A percentile compares a stretch with the other conserved stretches of the same genome.
phyloP scores from a whole-genome alignment of 768 basidiomycete species.

The Pisolithus albus region DNA sequence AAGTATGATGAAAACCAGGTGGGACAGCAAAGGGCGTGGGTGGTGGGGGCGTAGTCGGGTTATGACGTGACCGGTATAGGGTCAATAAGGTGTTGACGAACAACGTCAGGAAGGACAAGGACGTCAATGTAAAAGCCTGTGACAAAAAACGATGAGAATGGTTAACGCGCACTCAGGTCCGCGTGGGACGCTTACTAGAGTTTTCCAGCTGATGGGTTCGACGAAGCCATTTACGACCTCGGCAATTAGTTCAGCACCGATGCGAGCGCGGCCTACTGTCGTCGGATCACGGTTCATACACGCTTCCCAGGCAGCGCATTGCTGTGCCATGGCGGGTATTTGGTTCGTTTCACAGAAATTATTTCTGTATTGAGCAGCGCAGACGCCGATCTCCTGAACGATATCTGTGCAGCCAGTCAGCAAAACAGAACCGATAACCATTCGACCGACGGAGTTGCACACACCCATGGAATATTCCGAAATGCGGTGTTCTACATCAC shows the following conservation, averaged over 20 bases:
- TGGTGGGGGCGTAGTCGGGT: slow-evolving; percentile 31
- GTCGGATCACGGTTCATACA: slow-evolving; percentile 96
- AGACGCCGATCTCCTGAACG: slow-evolving; percentile 86
- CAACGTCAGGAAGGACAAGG: slow-evolving; percentile 67
- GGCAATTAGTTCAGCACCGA: slow-evolving; percentile 91
- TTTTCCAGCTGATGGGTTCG: slow-evolving; percentile 97
- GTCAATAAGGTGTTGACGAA: slow-evolving; percentile 78
- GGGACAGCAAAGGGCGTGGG: slow-evolving; percentile 32
- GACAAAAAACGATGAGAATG: slow-evolving; percentile 1
- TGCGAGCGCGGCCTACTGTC: slow-evolving; percentile 79
- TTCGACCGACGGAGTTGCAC: slow-evolving; percentile 23
- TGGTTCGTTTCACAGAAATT: slow-evolving; percentile 74
- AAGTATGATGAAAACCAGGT: slow-evolving; percentile 41
- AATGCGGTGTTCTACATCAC: slow-evolving; percentile 83
- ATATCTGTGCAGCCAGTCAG: slow-evolving; percentile 50
- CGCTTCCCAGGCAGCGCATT: slow-evolving; percentile 85
- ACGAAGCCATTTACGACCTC: slow-evolving; percentile 96
- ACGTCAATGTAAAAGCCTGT: slow-evolving; percentile 69
- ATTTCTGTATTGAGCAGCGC: slow-evolving; percentile 70
- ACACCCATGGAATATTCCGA: slow-evolving; percentile 83
- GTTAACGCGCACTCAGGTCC: slow-evolving; percentile 13
- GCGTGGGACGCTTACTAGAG: slow-evolving; percentile 53
- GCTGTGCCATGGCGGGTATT: slow-evolving; percentile 81
- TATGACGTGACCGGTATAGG: slow-evolving; percentile 65
- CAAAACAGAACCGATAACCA: slow-evolving; percentile 7